Evolutionary conservation across 306 rosid species (phyloP).

Genomic region (Cucurbita moschata): DNA sequence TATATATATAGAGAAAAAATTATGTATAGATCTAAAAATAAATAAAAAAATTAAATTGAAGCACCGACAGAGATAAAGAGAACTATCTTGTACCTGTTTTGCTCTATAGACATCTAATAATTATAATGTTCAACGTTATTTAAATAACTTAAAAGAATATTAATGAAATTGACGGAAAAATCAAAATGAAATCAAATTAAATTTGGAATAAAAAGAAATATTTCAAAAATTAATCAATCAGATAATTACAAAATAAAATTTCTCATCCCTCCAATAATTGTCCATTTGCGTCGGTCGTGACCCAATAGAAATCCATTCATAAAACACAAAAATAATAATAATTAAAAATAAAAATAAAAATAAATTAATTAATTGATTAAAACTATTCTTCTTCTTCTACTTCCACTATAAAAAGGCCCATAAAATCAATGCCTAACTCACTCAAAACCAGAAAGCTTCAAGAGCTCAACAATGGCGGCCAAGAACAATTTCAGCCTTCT

Average conservation of each 20-base stretch:
- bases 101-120: no score
- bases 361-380: no score
- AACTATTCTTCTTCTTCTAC: neutral
- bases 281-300: neutral
- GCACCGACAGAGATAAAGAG: accelerated
- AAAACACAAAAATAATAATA: neutral
- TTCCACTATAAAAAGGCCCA: neutral
- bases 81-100: no score
- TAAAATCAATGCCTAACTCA: neutral
- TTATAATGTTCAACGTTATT: no score
- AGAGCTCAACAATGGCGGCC: neutral
- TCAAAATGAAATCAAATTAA: neutral
- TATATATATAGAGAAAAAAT: neutral
- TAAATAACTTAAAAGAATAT: neutral
- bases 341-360: no score
- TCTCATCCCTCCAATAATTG: neutral
- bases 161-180: neutral
- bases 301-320: neutral
- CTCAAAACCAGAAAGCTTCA: neutral
- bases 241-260: neutral
- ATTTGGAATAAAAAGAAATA: neutral
- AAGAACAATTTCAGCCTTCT: neutral
- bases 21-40: neutral
- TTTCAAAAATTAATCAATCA: neutral
- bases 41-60: neutral